Base-by-base conservation (phyloP, 805 yeast species). In the Candida ortonii region DNA sequence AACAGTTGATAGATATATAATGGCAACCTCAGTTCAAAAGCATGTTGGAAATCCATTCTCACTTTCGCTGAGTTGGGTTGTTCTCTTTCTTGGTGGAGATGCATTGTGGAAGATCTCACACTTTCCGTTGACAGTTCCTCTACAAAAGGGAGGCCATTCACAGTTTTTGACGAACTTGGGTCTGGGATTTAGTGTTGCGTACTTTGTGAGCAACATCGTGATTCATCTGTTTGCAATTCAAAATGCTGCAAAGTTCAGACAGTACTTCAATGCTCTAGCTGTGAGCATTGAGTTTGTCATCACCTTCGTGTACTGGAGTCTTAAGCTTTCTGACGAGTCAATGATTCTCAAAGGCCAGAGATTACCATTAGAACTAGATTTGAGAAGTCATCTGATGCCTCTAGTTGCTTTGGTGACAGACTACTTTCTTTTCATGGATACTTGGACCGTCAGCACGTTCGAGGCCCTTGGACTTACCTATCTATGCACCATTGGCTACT, bases 161-260 rank as follows among this genome's bases (percentile, higher is more conserved):
- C 90, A 84, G 51, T 84, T 84, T 52, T 63, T 83, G 32, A 84
- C 93, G 4, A 82, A 80, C 51, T 49, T 81, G n/a, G 71, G 82
- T 7, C 65, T 80, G 20, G 49, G 59, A 2, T 50, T 70, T 12
- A 70, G 84, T 2, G 44, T 76, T 7, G 37, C 68, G 27, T 68
- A 70, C 40, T 68, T 65, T 38, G 28, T 49, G 11, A 25, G 68
- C 22, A 73, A 73, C 15, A 45, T 65, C 16, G 12, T 57, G 8
- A 61, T 70, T 28, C 73, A 66, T 46, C 39, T 67, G 17, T 67
- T 57, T 41, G 36, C 38, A 6, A 8, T 41, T 8, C n/a, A 27
- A 5, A 8, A 11, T 6, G 21, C 52, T 5, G 20, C 33, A 1
- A 24, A 36, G 7, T 17, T 64, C 21, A 71, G 72, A 41, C 66